Percentiles rank a stretch among this genome's conserved stretches.
Evolutionary conservation across 179 eudicot species (phyloP).

Genomic region (Amaranthus tricolor): DNA sequence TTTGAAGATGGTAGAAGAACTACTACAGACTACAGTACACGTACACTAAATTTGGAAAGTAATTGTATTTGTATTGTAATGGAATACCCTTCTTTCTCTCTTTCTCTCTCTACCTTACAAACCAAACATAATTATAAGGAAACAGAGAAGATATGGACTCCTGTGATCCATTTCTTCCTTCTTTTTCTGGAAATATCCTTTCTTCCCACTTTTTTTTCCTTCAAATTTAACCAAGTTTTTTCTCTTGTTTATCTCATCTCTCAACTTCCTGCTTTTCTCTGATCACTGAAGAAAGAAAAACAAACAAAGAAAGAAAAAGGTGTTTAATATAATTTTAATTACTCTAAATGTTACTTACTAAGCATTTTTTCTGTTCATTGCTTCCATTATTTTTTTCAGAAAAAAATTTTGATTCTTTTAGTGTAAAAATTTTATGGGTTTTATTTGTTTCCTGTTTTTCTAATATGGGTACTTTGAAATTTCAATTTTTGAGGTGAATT

Average conservation of each 20-base stretch:
- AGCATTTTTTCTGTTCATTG: slow-evolving; percentile 3
- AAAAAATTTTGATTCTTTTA: not conserved
- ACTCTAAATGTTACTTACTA: too few relatives aligned
- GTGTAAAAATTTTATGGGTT: not conserved
- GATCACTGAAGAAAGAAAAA: not conserved
- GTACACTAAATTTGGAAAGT: slow-evolving; percentile 17
- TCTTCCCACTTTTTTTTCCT: slow-evolving; percentile 22
- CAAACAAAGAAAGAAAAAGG: not conserved
- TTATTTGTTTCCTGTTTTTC: not conserved
- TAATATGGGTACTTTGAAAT: not conserved
- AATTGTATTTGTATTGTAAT: slow-evolving; percentile 16
- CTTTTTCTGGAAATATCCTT: slow-evolving; percentile 27
- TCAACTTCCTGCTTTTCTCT: slow-evolving; percentile 23
- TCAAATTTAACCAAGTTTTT: not conserved
- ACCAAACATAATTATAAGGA: slow-evolving; percentile 6
- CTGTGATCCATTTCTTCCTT: slow-evolving; percentile 26
- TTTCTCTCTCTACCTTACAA: slow-evolving; percentile 7
- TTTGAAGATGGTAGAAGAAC: not conserved
- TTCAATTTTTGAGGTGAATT: not conserved
- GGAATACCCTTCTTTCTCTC: not conserved
- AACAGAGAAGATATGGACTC: slow-evolving; percentile 30
- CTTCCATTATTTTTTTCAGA: not conserved
- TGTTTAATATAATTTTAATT: not conserved
- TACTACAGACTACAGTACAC: slow-evolving; percentile 12
- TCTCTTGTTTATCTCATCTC: slow-evolving; percentile 8